phyloP scores from a whole-genome alignment of 1,284 basidiomycete species.

The Rhodotorula mucilaginosa region DNA sequence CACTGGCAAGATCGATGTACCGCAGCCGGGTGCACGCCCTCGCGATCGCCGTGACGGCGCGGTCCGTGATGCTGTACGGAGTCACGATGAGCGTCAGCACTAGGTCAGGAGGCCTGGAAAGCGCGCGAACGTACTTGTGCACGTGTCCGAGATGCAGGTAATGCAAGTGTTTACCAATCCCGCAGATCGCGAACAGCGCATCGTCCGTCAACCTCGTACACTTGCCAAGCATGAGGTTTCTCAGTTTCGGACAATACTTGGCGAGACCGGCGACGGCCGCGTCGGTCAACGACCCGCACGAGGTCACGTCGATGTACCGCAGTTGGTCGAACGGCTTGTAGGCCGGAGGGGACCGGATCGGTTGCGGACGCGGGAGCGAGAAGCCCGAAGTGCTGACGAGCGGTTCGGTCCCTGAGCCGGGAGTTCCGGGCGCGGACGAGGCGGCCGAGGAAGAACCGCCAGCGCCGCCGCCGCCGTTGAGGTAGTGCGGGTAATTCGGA shows the following conservation, averaged over 20 bases:
- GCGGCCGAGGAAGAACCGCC: not conserved
- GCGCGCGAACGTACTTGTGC: conserved; percentile 51
- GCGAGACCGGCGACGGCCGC: conserved; percentile 87
- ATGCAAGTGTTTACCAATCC: conserved; percentile 86
- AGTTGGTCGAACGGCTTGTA: conserved; percentile 69
- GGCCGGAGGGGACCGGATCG: conserved; percentile 18
- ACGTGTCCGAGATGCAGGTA: conserved; percentile 95
- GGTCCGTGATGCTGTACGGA: conserved; percentile 74
- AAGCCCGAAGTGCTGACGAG: conserved; percentile 28
- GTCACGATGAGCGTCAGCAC: not conserved
- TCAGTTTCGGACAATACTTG: conserved; percentile 80
- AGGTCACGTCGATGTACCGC: conserved; percentile 85
- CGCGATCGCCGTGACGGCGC: conserved; percentile 78
- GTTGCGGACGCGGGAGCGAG: conserved; percentile 12
- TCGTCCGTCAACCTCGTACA: conserved; percentile 82
- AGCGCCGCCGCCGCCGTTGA: not conserved
- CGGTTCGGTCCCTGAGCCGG: conserved; percentile 1
- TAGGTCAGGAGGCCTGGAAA: too few relatives aligned
- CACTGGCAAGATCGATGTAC: conserved; percentile 96
- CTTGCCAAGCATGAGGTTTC: conserved; percentile 89
- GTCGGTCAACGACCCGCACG: conserved; percentile 78
- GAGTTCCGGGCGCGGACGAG: not conserved
- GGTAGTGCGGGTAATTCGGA: not conserved
- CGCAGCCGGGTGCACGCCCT: conserved; percentile 85
- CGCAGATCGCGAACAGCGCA: conserved; percentile 78